A percentile compares a stretch with the other conserved stretches of the same genome.
Conservation (phyloP, 257 asterid species). For the Nicotiana noctiflora region DNA sequence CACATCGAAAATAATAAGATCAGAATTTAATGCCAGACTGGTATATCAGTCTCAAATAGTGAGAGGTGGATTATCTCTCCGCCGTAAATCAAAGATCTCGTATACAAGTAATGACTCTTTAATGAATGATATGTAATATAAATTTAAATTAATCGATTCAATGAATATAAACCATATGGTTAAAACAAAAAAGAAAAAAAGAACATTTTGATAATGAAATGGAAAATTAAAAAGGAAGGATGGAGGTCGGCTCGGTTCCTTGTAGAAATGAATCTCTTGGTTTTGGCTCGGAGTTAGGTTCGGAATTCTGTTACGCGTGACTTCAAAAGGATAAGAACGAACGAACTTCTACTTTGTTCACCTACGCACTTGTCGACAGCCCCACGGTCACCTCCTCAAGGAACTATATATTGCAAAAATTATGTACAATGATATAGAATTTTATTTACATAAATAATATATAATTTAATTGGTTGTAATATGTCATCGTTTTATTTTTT, state of each 20-base stretch:
- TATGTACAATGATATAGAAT: not conserved
- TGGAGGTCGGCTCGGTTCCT: slow-evolving; percentile 75
- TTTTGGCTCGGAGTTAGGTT: slow-evolving; percentile 47
- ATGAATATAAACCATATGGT: not conserved
- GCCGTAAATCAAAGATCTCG: too few relatives aligned
- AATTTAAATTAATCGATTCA: not conserved
- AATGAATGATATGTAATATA: not conserved
- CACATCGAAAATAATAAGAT: too few relatives aligned
- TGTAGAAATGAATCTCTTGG: slow-evolving; percentile 52
- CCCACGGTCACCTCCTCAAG: not conserved
- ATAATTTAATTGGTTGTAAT: not conserved
- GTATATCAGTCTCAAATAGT: too few relatives aligned
- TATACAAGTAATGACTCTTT: too few relatives aligned
- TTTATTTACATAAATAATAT: not conserved
- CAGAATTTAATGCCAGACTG: too few relatives aligned
- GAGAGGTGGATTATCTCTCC: too few relatives aligned
- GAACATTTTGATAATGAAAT: slow-evolving; percentile 48
- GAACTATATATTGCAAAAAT: not conserved
- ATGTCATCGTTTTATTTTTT: not conserved
- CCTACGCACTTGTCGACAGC: not conserved
- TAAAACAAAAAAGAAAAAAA: not conserved
- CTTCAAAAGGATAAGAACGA: slow-evolving; percentile 59
- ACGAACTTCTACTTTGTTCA: not conserved
- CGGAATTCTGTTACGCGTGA: slow-evolving; percentile 33
- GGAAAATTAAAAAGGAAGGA: slow-evolving; percentile 37